phyloP scores from a whole-genome alignment of 2,329 filamentous ascomycete species.

The Whalleya microplaca region DNA sequence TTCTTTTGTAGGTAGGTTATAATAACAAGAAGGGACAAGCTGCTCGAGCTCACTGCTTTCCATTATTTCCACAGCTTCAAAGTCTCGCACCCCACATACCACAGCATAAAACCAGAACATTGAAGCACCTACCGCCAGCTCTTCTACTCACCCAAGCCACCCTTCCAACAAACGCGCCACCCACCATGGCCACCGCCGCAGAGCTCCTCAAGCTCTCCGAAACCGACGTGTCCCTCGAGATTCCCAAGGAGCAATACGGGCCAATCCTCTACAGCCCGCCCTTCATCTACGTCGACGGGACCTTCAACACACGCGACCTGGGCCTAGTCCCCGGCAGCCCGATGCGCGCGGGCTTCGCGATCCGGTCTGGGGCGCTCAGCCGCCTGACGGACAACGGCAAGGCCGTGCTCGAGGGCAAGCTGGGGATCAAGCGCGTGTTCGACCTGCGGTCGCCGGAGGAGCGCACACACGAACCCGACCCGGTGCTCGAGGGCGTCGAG shows the following conservation, averaged over 20 bases:
- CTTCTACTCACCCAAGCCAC: neutral
- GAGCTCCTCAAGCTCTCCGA: conserved; percentile 44
- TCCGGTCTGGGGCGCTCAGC: conserved; percentile 51
- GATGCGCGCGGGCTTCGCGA: conserved; percentile 47
- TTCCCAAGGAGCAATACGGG: conserved; percentile 42
- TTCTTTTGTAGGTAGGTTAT: neutral
- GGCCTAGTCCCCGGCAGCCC: conserved; percentile 48
- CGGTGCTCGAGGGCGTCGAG: conserved; percentile 47
- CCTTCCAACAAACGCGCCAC: neutral
- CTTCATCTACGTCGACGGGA: conserved; percentile 50
- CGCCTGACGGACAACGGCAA: conserved; percentile 40
- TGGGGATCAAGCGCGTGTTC: conserved; percentile 51
- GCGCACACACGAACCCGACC: conserved; percentile 47
- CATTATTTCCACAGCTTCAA: too few relatives aligned
- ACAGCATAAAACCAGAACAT: too few relatives aligned
- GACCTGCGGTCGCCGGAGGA: conserved; percentile 54
- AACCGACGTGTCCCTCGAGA: conserved; percentile 45
- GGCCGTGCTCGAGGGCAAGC: conserved; percentile 42
- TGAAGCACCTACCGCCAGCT: too few relatives aligned
- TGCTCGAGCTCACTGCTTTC: too few relatives aligned
- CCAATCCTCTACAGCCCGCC: conserved; percentile 46
- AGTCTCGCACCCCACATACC: too few relatives aligned
- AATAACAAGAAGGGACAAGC: neutral
- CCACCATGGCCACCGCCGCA: conserved; percentile 31
- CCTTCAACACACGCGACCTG: conserved; percentile 57